phyloP scores from a whole-genome alignment of 352 stramenopile species.

The Pythium folliculosum region DNA sequence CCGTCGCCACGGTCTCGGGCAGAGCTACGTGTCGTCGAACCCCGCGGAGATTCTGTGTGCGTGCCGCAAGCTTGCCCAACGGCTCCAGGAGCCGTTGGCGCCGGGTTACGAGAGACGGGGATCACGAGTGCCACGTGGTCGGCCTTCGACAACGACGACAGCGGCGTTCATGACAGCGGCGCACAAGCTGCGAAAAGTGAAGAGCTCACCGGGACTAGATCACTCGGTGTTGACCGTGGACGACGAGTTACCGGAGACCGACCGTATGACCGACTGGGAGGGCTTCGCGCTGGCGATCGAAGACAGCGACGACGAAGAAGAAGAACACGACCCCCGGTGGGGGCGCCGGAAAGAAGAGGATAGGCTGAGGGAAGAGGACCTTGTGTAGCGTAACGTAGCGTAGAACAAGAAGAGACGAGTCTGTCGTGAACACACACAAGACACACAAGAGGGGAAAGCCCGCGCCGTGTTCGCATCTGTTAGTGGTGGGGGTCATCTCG shows the following conservation, averaged over 20 bases:
- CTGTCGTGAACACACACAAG: slow-evolving; percentile 1
- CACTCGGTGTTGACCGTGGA: neutral
- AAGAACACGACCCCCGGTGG: neutral
- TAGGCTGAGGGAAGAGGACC: neutral
- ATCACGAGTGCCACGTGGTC: neutral
- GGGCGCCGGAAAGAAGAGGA: neutral
- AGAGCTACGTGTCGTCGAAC: slow-evolving; percentile 3
- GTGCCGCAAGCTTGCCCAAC: slow-evolving; percentile 45
- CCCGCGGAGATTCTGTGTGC: slow-evolving; percentile 30
- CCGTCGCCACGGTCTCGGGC: neutral
- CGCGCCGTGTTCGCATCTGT: slow-evolving; percentile 9
- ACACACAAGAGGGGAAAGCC: slow-evolving; percentile 6
- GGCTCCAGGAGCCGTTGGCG: slow-evolving; percentile 25
- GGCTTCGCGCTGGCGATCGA: slow-evolving; percentile 17
- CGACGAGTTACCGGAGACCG: slow-evolving; percentile 9
- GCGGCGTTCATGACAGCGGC: neutral
- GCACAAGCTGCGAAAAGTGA: slow-evolving; percentile 2
- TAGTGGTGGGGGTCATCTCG: neutral
- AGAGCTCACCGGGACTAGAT: slow-evolving; percentile 1
- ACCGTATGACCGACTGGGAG: slow-evolving; percentile 21
- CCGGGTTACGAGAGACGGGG: neutral
- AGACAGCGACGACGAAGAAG: slow-evolving; percentile 13
- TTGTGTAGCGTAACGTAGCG: neutral
- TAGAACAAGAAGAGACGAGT: slow-evolving; percentile 1
- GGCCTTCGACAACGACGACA: neutral